phyloP scores from a whole-genome alignment of 2,329 filamentous ascomycete genomes.

The Epichloe scottii region DNA sequence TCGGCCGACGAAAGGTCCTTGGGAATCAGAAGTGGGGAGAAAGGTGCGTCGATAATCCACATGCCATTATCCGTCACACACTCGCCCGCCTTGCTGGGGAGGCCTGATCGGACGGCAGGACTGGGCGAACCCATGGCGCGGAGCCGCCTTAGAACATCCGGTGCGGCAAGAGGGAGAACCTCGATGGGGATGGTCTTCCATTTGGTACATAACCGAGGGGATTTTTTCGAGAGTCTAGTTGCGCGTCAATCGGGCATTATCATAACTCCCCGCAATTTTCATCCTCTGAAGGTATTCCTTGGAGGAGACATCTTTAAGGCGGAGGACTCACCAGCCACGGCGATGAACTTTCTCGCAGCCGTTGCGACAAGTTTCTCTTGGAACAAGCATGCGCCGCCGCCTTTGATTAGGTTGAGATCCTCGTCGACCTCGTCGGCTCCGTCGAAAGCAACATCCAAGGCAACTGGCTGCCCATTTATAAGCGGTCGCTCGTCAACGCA shows the following conservation, averaged over 20 bases:
- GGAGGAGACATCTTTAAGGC: neutral
- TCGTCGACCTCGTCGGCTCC: constrained; percentile 95
- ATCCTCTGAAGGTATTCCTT: neutral
- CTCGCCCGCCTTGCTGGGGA: constrained; percentile 68
- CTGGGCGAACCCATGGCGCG: constrained; percentile 57
- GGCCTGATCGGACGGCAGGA: constrained; percentile 59
- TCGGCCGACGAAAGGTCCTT: constrained; percentile 37
- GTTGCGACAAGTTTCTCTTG: constrained; percentile 94
- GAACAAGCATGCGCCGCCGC: constrained; percentile 91
- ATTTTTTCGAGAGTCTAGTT: constrained; percentile 78
- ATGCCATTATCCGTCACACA: constrained; percentile 48
- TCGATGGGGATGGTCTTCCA: constrained; percentile 91
- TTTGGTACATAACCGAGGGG: constrained; percentile 55
- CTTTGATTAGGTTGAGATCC: constrained; percentile 93
- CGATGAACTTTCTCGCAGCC: constrained; percentile 73
- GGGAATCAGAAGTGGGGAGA: constrained; percentile 56
- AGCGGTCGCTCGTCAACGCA: constrained; percentile 62
- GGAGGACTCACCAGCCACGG: constrained; percentile 56
- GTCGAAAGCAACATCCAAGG: constrained; percentile 84
- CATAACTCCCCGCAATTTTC: neutral
- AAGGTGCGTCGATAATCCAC: constrained; percentile 87
- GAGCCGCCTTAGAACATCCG: constrained; percentile 63
- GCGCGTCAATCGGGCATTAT: constrained; percentile 3
- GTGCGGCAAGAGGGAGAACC: constrained; percentile 73
- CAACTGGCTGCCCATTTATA: constrained; percentile 25